Conservation (phyloP, 2,329 filamentous ascomycete species). For the Trichoderma sp. region DNA sequence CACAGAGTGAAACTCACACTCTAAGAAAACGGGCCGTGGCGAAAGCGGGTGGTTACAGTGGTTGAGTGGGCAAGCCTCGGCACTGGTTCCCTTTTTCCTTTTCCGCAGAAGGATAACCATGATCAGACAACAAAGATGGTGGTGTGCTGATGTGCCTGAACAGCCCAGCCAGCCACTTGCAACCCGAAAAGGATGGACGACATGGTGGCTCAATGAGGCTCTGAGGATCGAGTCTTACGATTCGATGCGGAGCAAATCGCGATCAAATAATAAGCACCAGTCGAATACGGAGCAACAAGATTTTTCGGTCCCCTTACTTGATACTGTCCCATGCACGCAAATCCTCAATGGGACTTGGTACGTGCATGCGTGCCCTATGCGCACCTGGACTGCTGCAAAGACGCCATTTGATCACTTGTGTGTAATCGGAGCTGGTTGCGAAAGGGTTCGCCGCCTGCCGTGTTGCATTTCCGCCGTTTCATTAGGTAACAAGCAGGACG, state of each 20-base stretch:
- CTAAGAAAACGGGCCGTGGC: constrained; percentile 1
- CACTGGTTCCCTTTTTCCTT: not conserved
- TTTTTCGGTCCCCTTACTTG: not conserved
- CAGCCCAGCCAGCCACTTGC: not conserved
- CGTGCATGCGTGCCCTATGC: not conserved
- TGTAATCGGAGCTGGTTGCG: not conserved
- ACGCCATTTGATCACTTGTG: not conserved
- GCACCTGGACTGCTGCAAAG: not conserved
- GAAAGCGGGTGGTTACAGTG: not conserved
- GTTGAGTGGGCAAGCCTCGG: not conserved
- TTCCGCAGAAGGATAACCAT: not conserved
- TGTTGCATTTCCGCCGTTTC: not conserved
- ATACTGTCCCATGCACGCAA: not conserved
- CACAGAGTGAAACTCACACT: not conserved
- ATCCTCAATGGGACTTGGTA: not conserved
- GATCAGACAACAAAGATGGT: not conserved
- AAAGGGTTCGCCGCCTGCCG: not conserved
- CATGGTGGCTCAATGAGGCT: not conserved
- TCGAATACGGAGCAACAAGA: not conserved
- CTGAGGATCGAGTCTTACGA: constrained; percentile 12
- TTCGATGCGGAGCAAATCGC: constrained; percentile 20
- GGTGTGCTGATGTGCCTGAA: not conserved
- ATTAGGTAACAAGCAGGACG: not conserved
- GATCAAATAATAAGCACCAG: not conserved
- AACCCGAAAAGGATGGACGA: not conserved